Conservation (phyloP, 495 filamentous ascomycete species). For the Sporormia fimetaria region DNA sequence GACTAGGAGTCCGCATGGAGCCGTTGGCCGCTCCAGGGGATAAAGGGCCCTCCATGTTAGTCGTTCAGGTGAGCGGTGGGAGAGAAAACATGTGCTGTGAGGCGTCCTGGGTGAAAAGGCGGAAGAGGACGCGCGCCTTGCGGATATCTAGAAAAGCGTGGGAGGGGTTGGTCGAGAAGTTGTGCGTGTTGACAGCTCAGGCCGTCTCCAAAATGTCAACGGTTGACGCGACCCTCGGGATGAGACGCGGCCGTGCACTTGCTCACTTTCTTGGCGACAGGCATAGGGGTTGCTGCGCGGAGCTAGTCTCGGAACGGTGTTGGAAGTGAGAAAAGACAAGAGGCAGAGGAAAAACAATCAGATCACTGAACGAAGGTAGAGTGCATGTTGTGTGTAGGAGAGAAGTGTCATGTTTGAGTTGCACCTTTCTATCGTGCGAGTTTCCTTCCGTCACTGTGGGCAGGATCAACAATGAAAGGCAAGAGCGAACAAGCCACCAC, state of each 20-base stretch:
- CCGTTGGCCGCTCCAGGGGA: conserved; percentile 28
- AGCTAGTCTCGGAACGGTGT: too few relatives aligned
- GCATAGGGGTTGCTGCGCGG: too few relatives aligned
- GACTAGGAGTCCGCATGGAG: conserved; percentile 28
- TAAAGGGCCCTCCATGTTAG: conserved; percentile 34
- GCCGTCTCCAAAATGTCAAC: conserved; percentile 7
- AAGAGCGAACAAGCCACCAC: too few relatives aligned
- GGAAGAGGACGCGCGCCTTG: conserved; percentile 3
- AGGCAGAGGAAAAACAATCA: too few relatives aligned
- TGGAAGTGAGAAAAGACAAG: too few relatives aligned
- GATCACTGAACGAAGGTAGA: too few relatives aligned
- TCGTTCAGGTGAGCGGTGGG: conserved; percentile 9
- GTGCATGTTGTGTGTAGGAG: too few relatives aligned
- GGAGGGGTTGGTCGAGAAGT: conserved; percentile 1
- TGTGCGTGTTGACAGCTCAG: conserved; percentile 13
- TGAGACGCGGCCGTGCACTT: conserved; percentile 7
- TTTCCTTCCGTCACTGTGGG: too few relatives aligned
- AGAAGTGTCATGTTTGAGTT: too few relatives aligned
- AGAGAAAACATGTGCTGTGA: conserved; percentile 21
- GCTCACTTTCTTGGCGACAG: conserved; percentile 3
- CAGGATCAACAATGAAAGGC: too few relatives aligned
- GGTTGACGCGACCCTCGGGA: conserved; percentile 10
- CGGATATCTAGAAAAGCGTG: background rate
- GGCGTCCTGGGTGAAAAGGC: conserved; percentile 1
- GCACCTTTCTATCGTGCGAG: too few relatives aligned